Conservation (phyloP, 495 filamentous ascomycete genomes). For the Aspergillus diversus region DNA sequence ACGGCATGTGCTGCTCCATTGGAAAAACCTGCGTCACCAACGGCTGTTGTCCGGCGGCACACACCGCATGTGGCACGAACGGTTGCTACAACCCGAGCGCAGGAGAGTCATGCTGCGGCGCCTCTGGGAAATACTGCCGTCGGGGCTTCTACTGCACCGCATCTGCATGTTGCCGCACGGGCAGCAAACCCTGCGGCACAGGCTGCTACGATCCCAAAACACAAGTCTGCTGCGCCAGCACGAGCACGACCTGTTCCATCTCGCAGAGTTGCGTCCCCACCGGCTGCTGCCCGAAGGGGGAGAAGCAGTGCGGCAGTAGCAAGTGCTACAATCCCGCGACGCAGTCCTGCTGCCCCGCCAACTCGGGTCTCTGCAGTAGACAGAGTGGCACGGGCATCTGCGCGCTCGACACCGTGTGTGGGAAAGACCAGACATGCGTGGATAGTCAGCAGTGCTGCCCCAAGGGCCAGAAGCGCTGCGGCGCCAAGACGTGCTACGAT, state of each 20-base stretch:
- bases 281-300: neutral
- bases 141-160: neutral
- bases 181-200: too few species aligned
- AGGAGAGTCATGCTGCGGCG: neutral
- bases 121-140: neutral
- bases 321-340: neutral
- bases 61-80: neutral
- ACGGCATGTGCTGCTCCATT: neutral
- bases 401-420: neutral
- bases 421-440: neutral
- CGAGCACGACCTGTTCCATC: too few species aligned
- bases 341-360: neutral
- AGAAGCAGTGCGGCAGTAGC: neutral
- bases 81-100: neutral
- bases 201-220: too few species aligned
- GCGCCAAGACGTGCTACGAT: neutral
- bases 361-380: neutral
- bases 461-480: neutral
- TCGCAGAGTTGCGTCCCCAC: too few species aligned
- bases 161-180: too few species aligned
- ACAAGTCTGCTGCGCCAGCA: too few species aligned
- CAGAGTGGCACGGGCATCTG: neutral
- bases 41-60: neutral
- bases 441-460: neutral
- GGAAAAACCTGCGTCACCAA: neutral